Base-by-base conservation (phyloP, 2,329 filamentous ascomycete genomes). In the Paradendryphiella salina region DNA sequence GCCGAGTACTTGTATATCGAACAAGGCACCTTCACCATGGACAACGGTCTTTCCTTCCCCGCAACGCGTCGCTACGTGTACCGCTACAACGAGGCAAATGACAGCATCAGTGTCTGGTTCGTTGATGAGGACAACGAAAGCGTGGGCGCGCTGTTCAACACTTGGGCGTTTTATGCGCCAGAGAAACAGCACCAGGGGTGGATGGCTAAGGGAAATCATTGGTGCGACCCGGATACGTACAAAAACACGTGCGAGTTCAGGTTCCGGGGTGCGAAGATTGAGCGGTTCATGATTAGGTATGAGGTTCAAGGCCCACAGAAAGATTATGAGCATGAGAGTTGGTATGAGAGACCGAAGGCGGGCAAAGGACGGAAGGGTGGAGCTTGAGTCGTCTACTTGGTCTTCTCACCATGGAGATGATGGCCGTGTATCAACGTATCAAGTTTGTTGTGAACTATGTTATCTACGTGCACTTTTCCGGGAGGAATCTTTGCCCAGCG, bases 101-200 rank as follows among this genome's bases (percentile, higher is more conserved):
- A 90, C 61, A 71, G 69, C 21, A 74, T 92, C 17, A 87, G 83
- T 52, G 84, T 88, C 1, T 92, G 88, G 88, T 91, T 91, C 60
- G 84, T 84, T 32, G 84, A 85, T 56, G 82, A 87, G 13, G 85
- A 89, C 57, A 82, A 86, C n/a, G 83, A 88, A 55, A 79, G 79
- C 11, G 85, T 85, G 0, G 88, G 90, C 65, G 88, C 90, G 56
- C 75, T 91, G 15, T 93, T 92, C 70, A 88, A 91, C 62, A 81
- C 85, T 56, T 75, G 91, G n/a, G 80, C 86, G 50, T 88, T 91
- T 59, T 51, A 75, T 17, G 44, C 59, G 9, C 65, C 69, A 4
- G 59, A 69, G 3, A 64, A 67, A 4, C 57, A 67, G 0, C 61
- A 69, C 0, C 73, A 73, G 46, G 81, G 80, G 0, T 89, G 86